phyloP scores from a whole-genome alignment of 2,329 filamentous ascomycete species.

The Aspergillus sp. region DNA sequence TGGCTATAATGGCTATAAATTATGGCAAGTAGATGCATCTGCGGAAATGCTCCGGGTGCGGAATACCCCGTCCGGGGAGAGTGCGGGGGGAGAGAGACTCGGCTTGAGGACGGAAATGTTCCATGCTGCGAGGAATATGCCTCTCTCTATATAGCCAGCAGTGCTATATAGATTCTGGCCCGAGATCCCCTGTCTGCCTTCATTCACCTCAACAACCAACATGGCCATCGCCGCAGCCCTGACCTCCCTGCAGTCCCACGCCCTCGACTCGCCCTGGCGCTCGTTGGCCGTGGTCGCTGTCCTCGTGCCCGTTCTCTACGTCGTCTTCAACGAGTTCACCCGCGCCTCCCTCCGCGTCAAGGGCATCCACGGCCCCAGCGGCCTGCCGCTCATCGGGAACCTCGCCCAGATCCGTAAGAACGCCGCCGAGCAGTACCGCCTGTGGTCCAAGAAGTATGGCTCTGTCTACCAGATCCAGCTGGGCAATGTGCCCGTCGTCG shows the following conservation, averaged over 20 bases:
- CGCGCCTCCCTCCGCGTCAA: slow-evolving; percentile 37
- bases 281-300: slow-evolving; percentile 12
- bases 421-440: slow-evolving; percentile 48
- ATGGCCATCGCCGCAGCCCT: slow-evolving; percentile 21
- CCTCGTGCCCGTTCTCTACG: slow-evolving; percentile 34
- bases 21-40: not conserved
- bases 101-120: slow-evolving; percentile 16
- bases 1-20: not conserved
- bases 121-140: slow-evolving; percentile 5
- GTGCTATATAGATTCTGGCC: not conserved
- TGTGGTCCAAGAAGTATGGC: slow-evolving; percentile 44
- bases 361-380: slow-evolving; percentile 41
- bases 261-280: slow-evolving; percentile 13
- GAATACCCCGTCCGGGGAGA: no score
- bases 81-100: no score
- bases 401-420: slow-evolving; percentile 46
- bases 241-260: slow-evolving; percentile 11
- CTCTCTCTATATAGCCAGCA: not conserved
- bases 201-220: slow-evolving; percentile 1
- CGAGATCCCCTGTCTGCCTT: not conserved
- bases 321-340: slow-evolving; percentile 43
- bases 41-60: slow-evolving; percentile 15
- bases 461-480: slow-evolving; percentile 50
- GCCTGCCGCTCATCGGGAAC: slow-evolving; percentile 48
- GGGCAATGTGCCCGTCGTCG: slow-evolving; percentile 48